Conservation (phyloP, 2,329 filamentous ascomycete genomes). For the Pseudonectria foliicola region DNA sequence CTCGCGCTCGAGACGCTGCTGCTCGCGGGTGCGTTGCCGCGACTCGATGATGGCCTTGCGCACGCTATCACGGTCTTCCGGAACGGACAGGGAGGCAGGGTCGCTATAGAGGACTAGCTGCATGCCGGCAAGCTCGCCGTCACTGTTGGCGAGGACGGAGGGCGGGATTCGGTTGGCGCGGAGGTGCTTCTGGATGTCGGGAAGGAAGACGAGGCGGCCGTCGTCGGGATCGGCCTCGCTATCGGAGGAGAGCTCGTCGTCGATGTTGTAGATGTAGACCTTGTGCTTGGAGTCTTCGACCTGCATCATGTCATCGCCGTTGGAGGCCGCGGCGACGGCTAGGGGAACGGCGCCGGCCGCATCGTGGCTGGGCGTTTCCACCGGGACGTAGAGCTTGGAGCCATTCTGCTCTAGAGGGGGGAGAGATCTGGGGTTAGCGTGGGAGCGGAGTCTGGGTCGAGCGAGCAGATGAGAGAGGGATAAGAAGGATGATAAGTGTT, state of each 20-base stretch:
- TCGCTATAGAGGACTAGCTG: conserved; percentile 81
- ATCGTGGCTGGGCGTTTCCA: conserved; percentile 38
- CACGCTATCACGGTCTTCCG: conserved; percentile 68
- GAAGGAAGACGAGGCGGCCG: conserved; percentile 66
- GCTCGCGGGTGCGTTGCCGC: conserved; percentile 58
- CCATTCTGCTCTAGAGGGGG: conserved; percentile 50
- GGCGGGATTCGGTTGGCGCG: conserved; percentile 61
- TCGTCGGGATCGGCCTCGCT: conserved; percentile 33
- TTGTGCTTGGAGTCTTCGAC: conserved; percentile 81
- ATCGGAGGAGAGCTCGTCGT: conserved; percentile 67
- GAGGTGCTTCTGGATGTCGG: conserved; percentile 79
- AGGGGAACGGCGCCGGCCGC: conserved; percentile 10
- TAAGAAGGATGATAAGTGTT: too few species aligned
- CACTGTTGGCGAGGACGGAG: conserved; percentile 52
- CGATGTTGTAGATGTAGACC: conserved; percentile 85
- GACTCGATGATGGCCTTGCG: conserved; percentile 79
- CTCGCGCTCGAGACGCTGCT: conserved; percentile 38
- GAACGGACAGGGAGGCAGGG: conserved; percentile 67
- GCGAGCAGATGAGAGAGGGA: conserved; percentile 5
- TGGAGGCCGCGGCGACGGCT: conserved; percentile 9
- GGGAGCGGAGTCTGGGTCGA: too few species aligned
- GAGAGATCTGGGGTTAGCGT: conserved; percentile 5
- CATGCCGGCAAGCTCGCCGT: conserved; percentile 52
- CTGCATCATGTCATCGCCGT: conserved; percentile 60
- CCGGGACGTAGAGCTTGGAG: conserved; percentile 58